Conservation (phyloP, 2,329 filamentous ascomycete genomes). For the Sporothrix sp. region DNA sequence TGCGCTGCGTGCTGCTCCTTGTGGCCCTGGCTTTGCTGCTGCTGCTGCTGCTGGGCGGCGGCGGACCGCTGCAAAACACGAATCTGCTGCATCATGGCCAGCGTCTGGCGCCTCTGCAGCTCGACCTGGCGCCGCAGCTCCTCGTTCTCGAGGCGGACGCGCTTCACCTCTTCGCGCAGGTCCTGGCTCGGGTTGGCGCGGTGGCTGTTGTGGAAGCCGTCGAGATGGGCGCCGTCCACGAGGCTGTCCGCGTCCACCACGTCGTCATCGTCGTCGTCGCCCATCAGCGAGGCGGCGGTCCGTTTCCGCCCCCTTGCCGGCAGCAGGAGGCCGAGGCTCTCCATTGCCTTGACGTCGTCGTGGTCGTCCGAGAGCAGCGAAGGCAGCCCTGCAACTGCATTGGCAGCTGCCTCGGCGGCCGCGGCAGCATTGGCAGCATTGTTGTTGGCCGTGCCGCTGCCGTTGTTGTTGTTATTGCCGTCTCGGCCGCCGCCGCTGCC, state of each 20-base stretch:
- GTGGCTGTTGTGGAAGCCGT: conserved; percentile 25
- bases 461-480: neutral
- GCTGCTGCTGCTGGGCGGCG: conserved; percentile 12
- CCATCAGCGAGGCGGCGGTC: conserved; percentile 10
- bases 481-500: neutral
- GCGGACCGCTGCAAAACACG: conserved; percentile 36
- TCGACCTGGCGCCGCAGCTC: conserved; percentile 44
- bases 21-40: neutral
- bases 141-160: conserved; percentile 54
- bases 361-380: conserved; percentile 6
- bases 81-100: conserved; percentile 41
- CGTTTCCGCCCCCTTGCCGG: conserved; percentile 7
- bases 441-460: neutral
- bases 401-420: neutral
- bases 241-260: conserved; percentile 8
- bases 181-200: conserved; percentile 27
- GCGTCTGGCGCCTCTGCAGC: conserved; percentile 36
- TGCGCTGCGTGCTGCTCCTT: neutral
- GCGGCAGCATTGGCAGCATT: neutral
- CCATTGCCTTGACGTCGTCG: conserved; percentile 12
- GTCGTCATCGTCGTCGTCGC: conserved; percentile 1
- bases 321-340: conserved; percentile 9
- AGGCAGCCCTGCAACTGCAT: conserved; percentile 4
- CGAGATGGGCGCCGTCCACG: conserved; percentile 20
- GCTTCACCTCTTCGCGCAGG: conserved; percentile 56